Conservation (phyloP, 2,329 filamentous ascomycete species). For the Thielaviopsis populi region DNA sequence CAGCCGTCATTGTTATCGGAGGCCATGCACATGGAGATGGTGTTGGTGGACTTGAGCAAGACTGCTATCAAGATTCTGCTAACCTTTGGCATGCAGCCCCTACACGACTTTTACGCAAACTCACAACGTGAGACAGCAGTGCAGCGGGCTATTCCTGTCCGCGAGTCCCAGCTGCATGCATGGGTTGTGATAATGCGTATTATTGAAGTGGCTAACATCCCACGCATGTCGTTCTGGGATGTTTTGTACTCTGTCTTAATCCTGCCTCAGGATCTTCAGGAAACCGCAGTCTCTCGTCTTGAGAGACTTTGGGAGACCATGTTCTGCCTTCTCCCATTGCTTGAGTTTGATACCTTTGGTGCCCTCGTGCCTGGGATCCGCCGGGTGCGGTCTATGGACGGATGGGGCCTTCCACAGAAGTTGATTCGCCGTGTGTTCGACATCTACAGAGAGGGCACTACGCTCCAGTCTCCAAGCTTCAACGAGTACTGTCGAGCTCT, state of each 20-base stretch:
- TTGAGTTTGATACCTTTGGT: conserved; percentile 43
- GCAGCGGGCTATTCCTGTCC: conserved; percentile 37
- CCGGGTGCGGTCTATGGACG: conserved; percentile 29
- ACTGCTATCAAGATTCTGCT: conserved; percentile 29
- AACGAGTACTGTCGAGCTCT: conserved; percentile 49
- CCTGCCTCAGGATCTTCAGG: conserved; percentile 23
- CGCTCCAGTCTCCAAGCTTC: conserved; percentile 43
- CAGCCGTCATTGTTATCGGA: conserved; percentile 23
- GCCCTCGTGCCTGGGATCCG: conserved; percentile 28
- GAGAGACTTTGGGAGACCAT: conserved; percentile 44
- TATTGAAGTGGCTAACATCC: conserved; percentile 35
- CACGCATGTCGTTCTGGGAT: conserved; percentile 46
- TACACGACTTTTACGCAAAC: conserved; percentile 34
- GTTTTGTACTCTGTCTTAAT: conserved; percentile 33
- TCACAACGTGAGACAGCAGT: conserved; percentile 32
- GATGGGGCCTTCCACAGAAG: conserved; percentile 45
- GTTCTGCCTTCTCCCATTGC: conserved; percentile 46
- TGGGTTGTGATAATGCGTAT: conserved; percentile 46
- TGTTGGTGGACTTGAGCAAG: conserved; percentile 31
- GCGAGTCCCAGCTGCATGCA: conserved; percentile 32
- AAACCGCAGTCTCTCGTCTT: conserved; percentile 29
- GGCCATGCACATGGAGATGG: conserved; percentile 33
- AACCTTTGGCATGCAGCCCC: conserved; percentile 27
- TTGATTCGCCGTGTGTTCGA: conserved; percentile 42
- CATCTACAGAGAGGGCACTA: conserved; percentile 39